These are phyloP conservation scores for Yamadazyma songkhlaensis DNA, from an alignment of 1,139 yeast species.

Conservation along the genomic window DNA sequence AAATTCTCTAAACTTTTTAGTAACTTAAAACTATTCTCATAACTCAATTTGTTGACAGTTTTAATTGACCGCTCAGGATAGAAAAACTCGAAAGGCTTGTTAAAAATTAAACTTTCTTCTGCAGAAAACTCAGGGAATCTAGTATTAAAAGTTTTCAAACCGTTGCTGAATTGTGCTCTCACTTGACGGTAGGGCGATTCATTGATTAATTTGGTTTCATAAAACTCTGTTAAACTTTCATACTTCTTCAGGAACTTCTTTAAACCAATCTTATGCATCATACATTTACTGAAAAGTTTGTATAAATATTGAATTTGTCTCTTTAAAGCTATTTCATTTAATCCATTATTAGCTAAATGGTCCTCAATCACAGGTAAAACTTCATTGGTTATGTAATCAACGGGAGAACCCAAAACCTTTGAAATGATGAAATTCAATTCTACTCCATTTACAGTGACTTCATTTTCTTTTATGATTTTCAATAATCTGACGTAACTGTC, in stretches of 20 bases:
- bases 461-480: not conserved
- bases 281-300: slow-evolving; percentile 16
- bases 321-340: slow-evolving; percentile 24
- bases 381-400: slow-evolving; percentile 12
- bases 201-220: slow-evolving; percentile 18
- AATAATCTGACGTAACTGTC: slow-evolving; percentile 12
- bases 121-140: slow-evolving; percentile 7
- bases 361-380: slow-evolving; percentile 24
- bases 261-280: slow-evolving; percentile 4
- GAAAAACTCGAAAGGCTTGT: slow-evolving; percentile 14
- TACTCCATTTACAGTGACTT: not conserved
- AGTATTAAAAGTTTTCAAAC: not conserved
- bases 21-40: slow-evolving; percentile 3
- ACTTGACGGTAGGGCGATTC: too few species aligned
- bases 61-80: slow-evolving; percentile 11
- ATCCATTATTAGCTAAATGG: slow-evolving; percentile 28
- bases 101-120: slow-evolving; percentile 7
- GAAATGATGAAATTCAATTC: slow-evolving; percentile 17
- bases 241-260: slow-evolving; percentile 17
- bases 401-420: slow-evolving; percentile 13
- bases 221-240: slow-evolving; percentile 26
- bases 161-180: slow-evolving; percentile 1
- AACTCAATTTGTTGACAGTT: slow-evolving; percentile 7
- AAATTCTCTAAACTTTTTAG: not conserved
- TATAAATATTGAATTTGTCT: slow-evolving; percentile 25